phyloP scores from a whole-genome alignment of 2,329 filamentous ascomycete species.

The Paecilomyces fulvus region DNA sequence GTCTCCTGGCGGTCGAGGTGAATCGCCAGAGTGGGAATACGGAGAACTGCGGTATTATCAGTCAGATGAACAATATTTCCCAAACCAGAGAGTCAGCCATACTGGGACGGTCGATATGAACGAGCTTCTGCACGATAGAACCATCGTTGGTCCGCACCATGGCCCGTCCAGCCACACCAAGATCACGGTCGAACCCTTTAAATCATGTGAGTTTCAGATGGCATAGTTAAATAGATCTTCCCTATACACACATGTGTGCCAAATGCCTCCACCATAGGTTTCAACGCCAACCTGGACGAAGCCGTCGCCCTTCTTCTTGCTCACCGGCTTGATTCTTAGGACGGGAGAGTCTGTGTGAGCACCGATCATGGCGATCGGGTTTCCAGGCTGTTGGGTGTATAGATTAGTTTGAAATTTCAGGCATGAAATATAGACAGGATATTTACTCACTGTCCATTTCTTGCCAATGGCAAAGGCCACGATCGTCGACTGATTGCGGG shows the following conservation, averaged over 20 bases:
- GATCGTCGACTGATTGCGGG: slow-evolving; percentile 84
- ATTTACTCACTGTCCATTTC: slow-evolving; percentile 59
- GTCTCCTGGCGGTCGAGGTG: slow-evolving; percentile 79
- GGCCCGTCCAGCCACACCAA: slow-evolving; percentile 80
- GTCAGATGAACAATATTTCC: not conserved
- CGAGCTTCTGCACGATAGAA: slow-evolving; percentile 70
- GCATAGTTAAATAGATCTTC: not conserved
- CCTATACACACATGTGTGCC: slow-evolving; percentile 68
- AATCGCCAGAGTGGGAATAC: slow-evolving; percentile 88
- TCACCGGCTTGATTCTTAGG: slow-evolving; percentile 86
- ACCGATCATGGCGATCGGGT: slow-evolving; percentile 84
- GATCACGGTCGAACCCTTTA: slow-evolving; percentile 80
- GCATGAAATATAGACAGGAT: not conserved
- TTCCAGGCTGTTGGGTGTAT: slow-evolving; percentile 52
- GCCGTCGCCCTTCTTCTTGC: slow-evolving; percentile 75
- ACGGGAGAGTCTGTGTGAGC: slow-evolving; percentile 94
- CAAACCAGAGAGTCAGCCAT: slow-evolving; percentile 13
- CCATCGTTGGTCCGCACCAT: slow-evolving; percentile 69
- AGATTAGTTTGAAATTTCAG: not conserved
- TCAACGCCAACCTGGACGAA: slow-evolving; percentile 94
- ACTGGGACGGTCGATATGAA: slow-evolving; percentile 81
- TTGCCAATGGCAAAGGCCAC: slow-evolving; percentile 86
- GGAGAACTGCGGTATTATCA: slow-evolving; percentile 48
- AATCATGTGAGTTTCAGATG: slow-evolving; percentile 9
- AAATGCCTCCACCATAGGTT: slow-evolving; percentile 92